Evolutionary conservation across 345 rosid genomes (phyloP), one percentile per base, ranked within the genome.

Genomic region (Populus ilicifolia): DNA sequence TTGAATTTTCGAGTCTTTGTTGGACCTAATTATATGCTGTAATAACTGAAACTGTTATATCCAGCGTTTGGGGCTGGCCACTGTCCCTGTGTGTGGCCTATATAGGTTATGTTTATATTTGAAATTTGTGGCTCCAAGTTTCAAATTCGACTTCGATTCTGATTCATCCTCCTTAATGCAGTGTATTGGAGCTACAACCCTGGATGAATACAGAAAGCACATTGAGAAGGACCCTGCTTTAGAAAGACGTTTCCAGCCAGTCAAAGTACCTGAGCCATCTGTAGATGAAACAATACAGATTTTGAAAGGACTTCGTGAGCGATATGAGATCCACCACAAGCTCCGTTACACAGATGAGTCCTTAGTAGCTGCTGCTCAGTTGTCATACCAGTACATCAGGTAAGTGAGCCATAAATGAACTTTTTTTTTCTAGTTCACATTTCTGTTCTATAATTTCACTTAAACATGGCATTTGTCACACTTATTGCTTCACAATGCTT

Each of bases 141-240:
- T 29, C 38, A 61, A 29, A 5, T 14, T 65, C n/a, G 30, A 65
- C 20, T 29, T 64, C 17, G 35, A 63, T 50, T 74, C 67, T 27
- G 5, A 65, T 76, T 77, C 8, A 62, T 76, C 50, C 70, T 46
- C 36, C 67, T 39, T 81, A 44, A 12, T 84, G 83, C 89, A 96
- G 99, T 96, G 99, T 86, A 96, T 96, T 85, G 99, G 99, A 78
- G 98, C 99, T 65, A 96, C 99, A n/a, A 96, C 98, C 66, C 82
- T 91, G 7, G 99, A 96, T 78, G 98, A 96, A 82, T 96, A 96
- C 81, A 84, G 99, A 76, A 96, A 96, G 84, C 99, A 96, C 87
- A 89, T 96, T 68, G 99, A 94, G 92, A 96, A 96, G 86, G 99
- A 96, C 81, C 99, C 99, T 50, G 99, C 99, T 73, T 75, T 96